phyloP scores from a whole-genome alignment of 2,329 filamentous ascomycete genomes.

The Stachybotrys chlorohalonatus region DNA sequence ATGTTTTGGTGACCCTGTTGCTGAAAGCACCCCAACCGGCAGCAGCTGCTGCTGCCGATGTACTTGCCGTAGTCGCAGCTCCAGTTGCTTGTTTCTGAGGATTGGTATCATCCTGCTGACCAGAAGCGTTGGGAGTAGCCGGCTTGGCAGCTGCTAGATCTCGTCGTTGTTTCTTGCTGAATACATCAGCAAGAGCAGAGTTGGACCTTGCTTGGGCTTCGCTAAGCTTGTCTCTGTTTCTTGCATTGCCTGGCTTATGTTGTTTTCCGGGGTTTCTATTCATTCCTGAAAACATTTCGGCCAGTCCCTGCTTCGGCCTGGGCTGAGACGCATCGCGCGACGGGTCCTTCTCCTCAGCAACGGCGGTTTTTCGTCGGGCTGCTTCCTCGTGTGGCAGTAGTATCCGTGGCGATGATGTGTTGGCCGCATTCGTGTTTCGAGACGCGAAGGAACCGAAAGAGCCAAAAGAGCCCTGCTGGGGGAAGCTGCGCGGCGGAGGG shows the following conservation, averaged over 20 bases:
- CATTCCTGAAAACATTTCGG: not conserved
- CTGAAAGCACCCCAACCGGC: conserved; percentile 14
- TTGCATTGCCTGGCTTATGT: not conserved
- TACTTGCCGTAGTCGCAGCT: not conserved
- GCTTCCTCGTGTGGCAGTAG: conserved; percentile 29
- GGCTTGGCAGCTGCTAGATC: not conserved
- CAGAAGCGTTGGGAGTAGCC: not conserved
- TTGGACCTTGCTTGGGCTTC: not conserved
- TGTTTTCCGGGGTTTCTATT: not conserved
- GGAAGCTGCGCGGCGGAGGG: conserved; percentile 3
- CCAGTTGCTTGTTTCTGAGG: not conserved
- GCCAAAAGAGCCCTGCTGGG: not conserved
- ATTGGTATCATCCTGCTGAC: not conserved
- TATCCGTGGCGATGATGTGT: conserved; percentile 2
- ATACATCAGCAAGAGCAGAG: not conserved
- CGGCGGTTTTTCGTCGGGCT: conserved; percentile 19
- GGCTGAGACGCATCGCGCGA: not conserved
- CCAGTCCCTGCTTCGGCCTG: not conserved
- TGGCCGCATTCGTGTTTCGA: not conserved
- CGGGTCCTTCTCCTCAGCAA: conserved; percentile 1
- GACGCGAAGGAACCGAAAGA: conserved; percentile 12
- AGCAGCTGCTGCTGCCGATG: not conserved
- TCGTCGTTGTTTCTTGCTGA: not conserved
- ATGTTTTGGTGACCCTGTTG: not conserved
- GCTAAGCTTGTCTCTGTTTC: not conserved